phyloP scores from a whole-genome alignment of 2,329 filamentous ascomycete species.

The Leptographium flavum region DNA sequence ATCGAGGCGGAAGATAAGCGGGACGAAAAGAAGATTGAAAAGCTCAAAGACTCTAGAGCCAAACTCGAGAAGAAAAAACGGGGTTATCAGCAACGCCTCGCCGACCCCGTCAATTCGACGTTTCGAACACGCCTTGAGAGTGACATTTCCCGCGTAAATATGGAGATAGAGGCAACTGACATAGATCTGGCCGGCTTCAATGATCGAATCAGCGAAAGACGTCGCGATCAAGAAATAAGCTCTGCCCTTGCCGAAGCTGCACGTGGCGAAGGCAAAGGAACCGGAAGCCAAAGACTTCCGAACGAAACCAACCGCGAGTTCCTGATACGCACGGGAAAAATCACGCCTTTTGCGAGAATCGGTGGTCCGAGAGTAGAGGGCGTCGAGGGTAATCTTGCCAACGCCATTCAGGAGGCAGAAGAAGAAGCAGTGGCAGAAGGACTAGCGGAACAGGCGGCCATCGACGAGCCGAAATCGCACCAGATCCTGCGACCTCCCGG shows the following conservation, averaged over 20 bases:
- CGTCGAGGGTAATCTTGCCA: slow-evolving; percentile 55
- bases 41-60: slow-evolving; percentile 34
- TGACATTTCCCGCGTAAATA: slow-evolving; percentile 41
- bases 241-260: slow-evolving; percentile 19
- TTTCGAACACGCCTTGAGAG: slow-evolving; percentile 44
- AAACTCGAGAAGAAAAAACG: slow-evolving; percentile 53
- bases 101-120: slow-evolving; percentile 26
- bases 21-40: slow-evolving; percentile 48
- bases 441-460: slow-evolving; percentile 23
- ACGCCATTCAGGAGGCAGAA: slow-evolving; percentile 70
- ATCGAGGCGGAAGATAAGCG: slow-evolving; percentile 49
- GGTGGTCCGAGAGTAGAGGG: slow-evolving; percentile 46
- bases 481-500: slow-evolving; percentile 61
- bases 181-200: slow-evolving; percentile 71
- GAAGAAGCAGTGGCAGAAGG: slow-evolving; percentile 48
- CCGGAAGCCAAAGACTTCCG: slow-evolving; percentile 46
- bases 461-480: slow-evolving; percentile 46
- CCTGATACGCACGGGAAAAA: slow-evolving; percentile 89
- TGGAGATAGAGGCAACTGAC: slow-evolving; percentile 48
- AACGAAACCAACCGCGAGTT: slow-evolving; percentile 80
- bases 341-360: slow-evolving; percentile 84
- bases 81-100: slow-evolving; percentile 32
- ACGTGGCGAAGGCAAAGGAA: slow-evolving; percentile 16
- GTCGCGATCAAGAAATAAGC: slow-evolving; percentile 18
- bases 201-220: slow-evolving; percentile 63